phyloP scores from a whole-genome alignment of 2,329 filamentous ascomycete genomes.

The Botryotinia globosa region DNA sequence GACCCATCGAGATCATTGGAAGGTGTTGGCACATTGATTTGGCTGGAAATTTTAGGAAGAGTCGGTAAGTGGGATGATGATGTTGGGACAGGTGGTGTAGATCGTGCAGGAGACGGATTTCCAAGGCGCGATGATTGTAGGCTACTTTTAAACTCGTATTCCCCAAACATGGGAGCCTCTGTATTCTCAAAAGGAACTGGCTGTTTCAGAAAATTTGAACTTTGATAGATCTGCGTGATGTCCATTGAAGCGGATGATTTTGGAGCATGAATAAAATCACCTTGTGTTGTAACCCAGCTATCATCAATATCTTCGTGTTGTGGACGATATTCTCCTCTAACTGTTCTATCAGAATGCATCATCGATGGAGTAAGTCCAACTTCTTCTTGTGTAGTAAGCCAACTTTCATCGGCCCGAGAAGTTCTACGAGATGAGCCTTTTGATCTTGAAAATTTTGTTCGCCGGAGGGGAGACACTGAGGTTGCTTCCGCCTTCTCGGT shows the following conservation, averaged over 20 bases:
- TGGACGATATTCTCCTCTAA: neutral
- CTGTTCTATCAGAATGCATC: neutral
- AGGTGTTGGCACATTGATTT: neutral
- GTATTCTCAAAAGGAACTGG: neutral
- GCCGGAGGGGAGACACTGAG: neutral
- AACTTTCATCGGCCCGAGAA: conserved; percentile 10
- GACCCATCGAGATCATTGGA: neutral
- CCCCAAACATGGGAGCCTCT: neutral
- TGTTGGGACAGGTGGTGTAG: neutral
- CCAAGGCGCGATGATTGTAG: neutral
- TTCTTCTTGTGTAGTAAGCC: conserved; percentile 19
- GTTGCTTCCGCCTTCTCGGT: neutral
- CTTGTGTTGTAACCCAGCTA: conserved; percentile 20
- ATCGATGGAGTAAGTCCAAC: conserved; percentile 4
- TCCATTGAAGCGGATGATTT: conserved; percentile 9
- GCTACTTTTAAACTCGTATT: neutral
- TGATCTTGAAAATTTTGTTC: neutral
- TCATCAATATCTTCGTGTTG: conserved; percentile 7
- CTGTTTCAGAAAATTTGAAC: neutral
- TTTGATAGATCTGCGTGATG: conserved; percentile 2
- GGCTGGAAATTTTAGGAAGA: neutral
- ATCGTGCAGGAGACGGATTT: neutral
- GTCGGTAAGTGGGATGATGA: neutral
- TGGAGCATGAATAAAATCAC: neutral
- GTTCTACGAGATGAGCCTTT: neutral